Evolutionary conservation across 306 rosid genomes (phyloP).

Genomic region (Ormosia semicastrata): DNA sequence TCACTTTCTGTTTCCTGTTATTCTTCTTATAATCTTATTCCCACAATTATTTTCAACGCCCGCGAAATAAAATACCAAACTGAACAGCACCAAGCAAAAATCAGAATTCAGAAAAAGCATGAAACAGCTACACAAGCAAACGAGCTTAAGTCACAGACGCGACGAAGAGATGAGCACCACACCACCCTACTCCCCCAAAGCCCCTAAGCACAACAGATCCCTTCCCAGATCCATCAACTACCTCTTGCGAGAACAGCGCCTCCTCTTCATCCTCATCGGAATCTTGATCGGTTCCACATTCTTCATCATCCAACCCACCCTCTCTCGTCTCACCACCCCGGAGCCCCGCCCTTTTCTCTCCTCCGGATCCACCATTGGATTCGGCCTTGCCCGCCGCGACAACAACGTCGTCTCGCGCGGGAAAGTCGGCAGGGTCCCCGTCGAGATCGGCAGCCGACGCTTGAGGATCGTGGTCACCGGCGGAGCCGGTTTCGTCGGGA

Average conservation of each 20-base stretch:
- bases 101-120: constrained; percentile 11
- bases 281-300: constrained; percentile 89
- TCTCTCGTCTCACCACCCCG: constrained; percentile 57
- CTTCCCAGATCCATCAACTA: constrained; percentile 92
- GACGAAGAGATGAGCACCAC: constrained; percentile 53
- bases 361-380: constrained; percentile 11
- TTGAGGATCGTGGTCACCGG: constrained; percentile 79
- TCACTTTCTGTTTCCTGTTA: no score
- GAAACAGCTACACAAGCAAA: constrained; percentile 68
- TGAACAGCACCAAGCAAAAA: no score
- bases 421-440: constrained; percentile 61
- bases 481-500: constrained; percentile 89
- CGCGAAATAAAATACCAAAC: no score
- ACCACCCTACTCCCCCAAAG: constrained; percentile 64
- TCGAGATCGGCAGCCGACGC: constrained; percentile 47
- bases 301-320: constrained; percentile 78
- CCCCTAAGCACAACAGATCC: constrained; percentile 67
- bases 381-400: not conserved
- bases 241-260: constrained; percentile 80
- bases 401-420: not conserved
- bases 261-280: constrained; percentile 78
- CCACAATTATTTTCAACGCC: no score
- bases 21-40: no score
- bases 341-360: constrained; percentile 33
- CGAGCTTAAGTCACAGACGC: constrained; percentile 52